Base-by-base conservation (phyloP, 2,329 filamentous ascomycete genomes). In the Monosporascus sp. region DNA sequence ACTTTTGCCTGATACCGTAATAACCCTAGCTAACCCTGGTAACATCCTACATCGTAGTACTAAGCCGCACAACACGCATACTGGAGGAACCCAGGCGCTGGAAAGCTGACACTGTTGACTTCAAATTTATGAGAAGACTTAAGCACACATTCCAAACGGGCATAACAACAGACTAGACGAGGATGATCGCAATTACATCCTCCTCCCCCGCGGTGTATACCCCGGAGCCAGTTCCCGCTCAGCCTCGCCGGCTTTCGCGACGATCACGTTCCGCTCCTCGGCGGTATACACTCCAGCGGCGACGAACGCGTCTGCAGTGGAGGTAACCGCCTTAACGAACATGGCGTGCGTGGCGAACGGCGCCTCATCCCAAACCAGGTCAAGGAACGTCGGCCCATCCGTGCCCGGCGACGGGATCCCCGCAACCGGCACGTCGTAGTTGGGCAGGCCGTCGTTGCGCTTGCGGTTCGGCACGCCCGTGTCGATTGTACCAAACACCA, bases 381-480 rank as follows among this genome's bases (percentile, higher is more conserved):
- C 67, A 3, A 68, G 55, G 51, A 69, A 68, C 5, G 67, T 68
- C 47, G 62, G 65, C 36, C 67, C 66, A 49, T 68, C 66, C 8
- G 57, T 57, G 11, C 65, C 67, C 1, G 67, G 67, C 15, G 60
- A 64, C 37, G 47, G 41, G 8, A 68, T 57, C 1, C 65, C 66
- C n/a, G 55, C 35, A 7, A 68, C 66, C 2, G 66, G 65, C 14
- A 68, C 61, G 24, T 68, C 62, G 38, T 68, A 68, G 7, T 27
- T 54, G 0, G 67, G 67, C 50, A 69, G 50, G 2, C 61, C 63
- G 24, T 67, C 63, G 35, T 69, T 60, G 43, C 65, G 62, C 60
- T 65, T 67, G 25, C 60, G 61, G 53, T 67, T 68, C 25, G 64
- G 39, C 45, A 69, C 60, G 7, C 61, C 62, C 5, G 65, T 56